phyloP scores from a whole-genome alignment of 768 basidiomycete genomes.

The Gelatoporia subvermispora region DNA sequence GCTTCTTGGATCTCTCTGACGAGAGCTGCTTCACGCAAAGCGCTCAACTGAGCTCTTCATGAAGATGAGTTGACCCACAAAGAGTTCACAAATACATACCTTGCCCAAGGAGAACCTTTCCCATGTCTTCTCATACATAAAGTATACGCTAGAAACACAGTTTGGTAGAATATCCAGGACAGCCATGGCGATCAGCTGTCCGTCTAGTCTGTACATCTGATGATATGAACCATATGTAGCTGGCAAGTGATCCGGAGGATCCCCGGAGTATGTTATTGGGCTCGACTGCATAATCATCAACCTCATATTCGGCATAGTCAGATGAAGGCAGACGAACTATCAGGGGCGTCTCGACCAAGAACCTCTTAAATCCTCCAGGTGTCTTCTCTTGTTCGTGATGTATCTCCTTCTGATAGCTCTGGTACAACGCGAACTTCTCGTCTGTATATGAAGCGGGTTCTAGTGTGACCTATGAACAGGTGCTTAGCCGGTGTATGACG shows the following conservation, averaged over 20 bases:
- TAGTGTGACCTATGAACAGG: slow-evolving; percentile 51
- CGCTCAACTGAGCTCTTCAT: slow-evolving; percentile 59
- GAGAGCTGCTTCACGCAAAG: slow-evolving; percentile 74
- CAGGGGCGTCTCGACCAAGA: slow-evolving; percentile 78
- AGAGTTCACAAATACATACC: slow-evolving; percentile 31
- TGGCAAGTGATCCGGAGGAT: slow-evolving; percentile 58
- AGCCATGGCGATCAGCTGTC: slow-evolving; percentile 74
- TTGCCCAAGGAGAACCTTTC: slow-evolving; percentile 75
- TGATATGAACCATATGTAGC: slow-evolving; percentile 88
- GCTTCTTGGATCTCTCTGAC: slow-evolving; percentile 69
- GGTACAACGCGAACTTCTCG: slow-evolving; percentile 79
- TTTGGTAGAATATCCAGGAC: slow-evolving; percentile 87
- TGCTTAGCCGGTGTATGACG: no score
- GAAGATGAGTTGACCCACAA: not conserved
- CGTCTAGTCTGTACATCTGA: slow-evolving; percentile 81
- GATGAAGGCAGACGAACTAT: slow-evolving; percentile 37
- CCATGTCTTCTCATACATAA: slow-evolving; percentile 78
- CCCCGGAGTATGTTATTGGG: slow-evolving; percentile 51
- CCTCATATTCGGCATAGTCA: not conserved
- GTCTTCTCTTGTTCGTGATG: slow-evolving; percentile 63
- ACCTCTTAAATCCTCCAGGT: slow-evolving; percentile 54
- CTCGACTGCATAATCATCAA: slow-evolving; percentile 37
- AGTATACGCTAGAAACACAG: slow-evolving; percentile 86
- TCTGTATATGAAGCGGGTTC: slow-evolving; percentile 71
- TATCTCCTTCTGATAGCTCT: slow-evolving; percentile 72